Conservation (phyloP, 768 basidiomycete genomes). For the Pulveroboletus ravenelii region DNA sequence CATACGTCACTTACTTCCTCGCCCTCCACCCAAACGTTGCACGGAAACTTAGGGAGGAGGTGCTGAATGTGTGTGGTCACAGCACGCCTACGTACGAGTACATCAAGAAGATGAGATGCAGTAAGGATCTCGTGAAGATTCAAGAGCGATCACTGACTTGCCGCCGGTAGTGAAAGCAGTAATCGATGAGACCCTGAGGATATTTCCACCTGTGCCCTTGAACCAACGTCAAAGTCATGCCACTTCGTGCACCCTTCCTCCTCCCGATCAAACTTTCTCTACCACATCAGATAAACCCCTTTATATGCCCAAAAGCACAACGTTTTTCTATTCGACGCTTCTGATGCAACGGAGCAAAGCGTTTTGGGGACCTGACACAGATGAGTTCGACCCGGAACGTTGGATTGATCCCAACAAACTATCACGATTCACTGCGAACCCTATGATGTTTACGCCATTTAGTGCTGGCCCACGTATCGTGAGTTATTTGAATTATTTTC, state of each 20-base stretch:
- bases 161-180: slow-evolving; percentile 57
- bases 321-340: slow-evolving; percentile 56
- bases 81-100: slow-evolving; percentile 49
- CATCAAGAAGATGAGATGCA: slow-evolving; percentile 59
- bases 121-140: slow-evolving; percentile 35
- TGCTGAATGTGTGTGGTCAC: slow-evolving; percentile 51
- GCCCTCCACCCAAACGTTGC: slow-evolving; percentile 58
- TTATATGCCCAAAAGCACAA: slow-evolving; percentile 56
- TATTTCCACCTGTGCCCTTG: slow-evolving; percentile 77
- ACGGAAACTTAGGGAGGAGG: slow-evolving; percentile 52
- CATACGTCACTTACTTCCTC: slow-evolving; percentile 67
- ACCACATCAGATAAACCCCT: slow-evolving; percentile 36
- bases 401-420: slow-evolving; percentile 64
- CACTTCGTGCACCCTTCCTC: slow-evolving; percentile 46
- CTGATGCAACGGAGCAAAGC: slow-evolving; percentile 62
- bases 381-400: slow-evolving; percentile 73
- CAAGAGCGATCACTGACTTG: slow-evolving; percentile 3
- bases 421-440: slow-evolving; percentile 48
- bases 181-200: slow-evolving; percentile 70
- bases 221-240: slow-evolving; percentile 60
- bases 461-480: slow-evolving; percentile 63
- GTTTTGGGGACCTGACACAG: slow-evolving; percentile 73
- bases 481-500: slow-evolving; percentile 14
- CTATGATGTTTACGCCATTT: slow-evolving; percentile 70
- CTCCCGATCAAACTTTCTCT: slow-evolving; percentile 45